These are phyloP conservation scores for Saccharomycopsis javanensis DNA, from an alignment of 805 yeast genomes.

Conservation along the genomic window DNA sequence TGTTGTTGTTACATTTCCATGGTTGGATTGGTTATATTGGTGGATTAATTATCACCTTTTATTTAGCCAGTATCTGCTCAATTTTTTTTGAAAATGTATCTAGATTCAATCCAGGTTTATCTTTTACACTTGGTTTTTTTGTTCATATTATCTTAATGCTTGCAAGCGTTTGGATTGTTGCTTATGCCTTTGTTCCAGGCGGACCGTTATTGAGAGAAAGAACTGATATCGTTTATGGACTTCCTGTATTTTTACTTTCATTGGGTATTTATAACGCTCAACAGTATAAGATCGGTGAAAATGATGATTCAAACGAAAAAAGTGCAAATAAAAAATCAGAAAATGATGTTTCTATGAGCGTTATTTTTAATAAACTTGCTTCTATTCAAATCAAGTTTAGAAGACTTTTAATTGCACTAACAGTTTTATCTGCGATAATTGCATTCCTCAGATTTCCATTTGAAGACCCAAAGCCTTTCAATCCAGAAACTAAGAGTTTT, in stretches of 20 bases:
- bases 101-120: constrained; percentile 44
- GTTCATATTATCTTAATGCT: constrained; percentile 47
- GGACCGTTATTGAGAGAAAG: constrained; percentile 85
- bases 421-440: constrained; percentile 40
- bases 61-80: constrained; percentile 54
- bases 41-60: constrained; percentile 51
- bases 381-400: constrained; percentile 20
- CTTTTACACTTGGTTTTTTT: constrained; percentile 41
- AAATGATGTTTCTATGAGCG: background rate
- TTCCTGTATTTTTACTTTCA: constrained; percentile 44
- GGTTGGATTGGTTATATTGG: constrained; percentile 75
- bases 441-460: constrained; percentile 50
- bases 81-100: constrained; percentile 48
- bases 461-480: constrained; percentile 55
- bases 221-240: constrained; percentile 60
- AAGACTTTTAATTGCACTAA: constrained; percentile 28
- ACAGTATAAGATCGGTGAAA: background rate
- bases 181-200: constrained; percentile 96
- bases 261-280: constrained; percentile 35
- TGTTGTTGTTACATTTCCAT: constrained; percentile 38
- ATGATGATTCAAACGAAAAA: background rate
- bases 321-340: background rate
- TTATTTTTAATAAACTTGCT: constrained; percentile 18
- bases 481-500: constrained; percentile 57
- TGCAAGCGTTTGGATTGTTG: constrained; percentile 94